A percentile compares a stretch with the other conserved stretches of the same genome.
These are phyloP conservation scores for Tulasnella sp. DNA, from an alignment of 768 basidiomycete species.

Conservation along the genomic window DNA sequence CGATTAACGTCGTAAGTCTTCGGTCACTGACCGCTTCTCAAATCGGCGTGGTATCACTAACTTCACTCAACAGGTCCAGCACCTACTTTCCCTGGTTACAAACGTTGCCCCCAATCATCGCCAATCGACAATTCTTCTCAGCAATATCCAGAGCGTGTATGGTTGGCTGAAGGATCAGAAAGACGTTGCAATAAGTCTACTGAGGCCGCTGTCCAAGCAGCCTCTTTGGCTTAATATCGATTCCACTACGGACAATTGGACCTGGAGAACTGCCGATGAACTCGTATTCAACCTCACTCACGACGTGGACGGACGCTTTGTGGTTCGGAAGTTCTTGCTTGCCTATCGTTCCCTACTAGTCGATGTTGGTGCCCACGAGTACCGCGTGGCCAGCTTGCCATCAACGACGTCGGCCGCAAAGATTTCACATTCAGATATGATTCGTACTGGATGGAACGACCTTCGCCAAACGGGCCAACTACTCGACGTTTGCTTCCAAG, in stretches of 20 bases:
- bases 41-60: neutral
- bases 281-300: neutral
- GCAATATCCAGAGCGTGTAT: neutral
- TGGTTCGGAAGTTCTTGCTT: neutral
- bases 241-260: neutral
- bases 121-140: neutral
- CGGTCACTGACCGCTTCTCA: neutral
- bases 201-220: neutral
- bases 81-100: neutral
- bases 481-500: slow-evolving; percentile 5
- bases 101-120: neutral
- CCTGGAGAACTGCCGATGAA: neutral
- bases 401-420: neutral
- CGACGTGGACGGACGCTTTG: neutral
- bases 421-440: neutral
- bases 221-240: slow-evolving; percentile 8
- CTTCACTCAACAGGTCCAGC: neutral
- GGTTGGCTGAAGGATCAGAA: neutral
- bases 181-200: neutral
- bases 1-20: neutral
- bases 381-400: neutral
- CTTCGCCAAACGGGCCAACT: neutral
- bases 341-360: neutral
- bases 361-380: neutral
- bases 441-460: neutral